phyloP scores from a whole-genome alignment of 2,329 filamentous ascomycete species.

The Purpureocillium lavendulum region DNA sequence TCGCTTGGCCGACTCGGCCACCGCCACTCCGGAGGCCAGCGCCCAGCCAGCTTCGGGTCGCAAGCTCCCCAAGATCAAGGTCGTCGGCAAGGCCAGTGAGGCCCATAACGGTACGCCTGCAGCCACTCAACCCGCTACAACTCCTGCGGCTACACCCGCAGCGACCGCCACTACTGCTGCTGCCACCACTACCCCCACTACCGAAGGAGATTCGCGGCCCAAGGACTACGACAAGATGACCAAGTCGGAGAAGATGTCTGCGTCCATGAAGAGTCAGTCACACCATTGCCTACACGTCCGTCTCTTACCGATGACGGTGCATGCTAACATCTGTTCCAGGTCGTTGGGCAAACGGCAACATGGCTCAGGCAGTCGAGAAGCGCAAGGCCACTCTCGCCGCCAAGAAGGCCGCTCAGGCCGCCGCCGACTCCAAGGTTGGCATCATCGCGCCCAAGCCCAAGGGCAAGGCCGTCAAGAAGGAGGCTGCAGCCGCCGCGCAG shows the following conservation, averaged over 20 bases:
- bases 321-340: constrained; percentile 27
- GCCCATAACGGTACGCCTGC: constrained; percentile 21
- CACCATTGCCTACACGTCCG: neutral
- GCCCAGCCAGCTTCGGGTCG: constrained; percentile 11
- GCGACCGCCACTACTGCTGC: too few species aligned
- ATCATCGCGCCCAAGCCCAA: constrained; percentile 29
- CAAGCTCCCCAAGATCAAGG: constrained; percentile 30
- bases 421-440: constrained; percentile 26
- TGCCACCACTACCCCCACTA: constrained; percentile 4
- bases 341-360: constrained; percentile 53
- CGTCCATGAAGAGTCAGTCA: constrained; percentile 52
- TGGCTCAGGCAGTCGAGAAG: constrained; percentile 52
- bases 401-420: constrained; percentile 44
- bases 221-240: constrained; percentile 55
- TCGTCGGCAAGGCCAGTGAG: constrained; percentile 19
- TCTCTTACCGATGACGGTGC: neutral
- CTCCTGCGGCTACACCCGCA: too few species aligned
- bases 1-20: neutral
- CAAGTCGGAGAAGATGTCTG: constrained; percentile 59
- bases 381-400: constrained; percentile 51
- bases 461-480: constrained; percentile 25
- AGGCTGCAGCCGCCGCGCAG: constrained; percentile 14
- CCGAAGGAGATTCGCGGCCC: constrained; percentile 28
- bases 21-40: neutral
- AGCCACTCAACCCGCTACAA: neutral